phyloP scores from a whole-genome alignment of 768 basidiomycete species.

The Antrodiella citrinella region DNA sequence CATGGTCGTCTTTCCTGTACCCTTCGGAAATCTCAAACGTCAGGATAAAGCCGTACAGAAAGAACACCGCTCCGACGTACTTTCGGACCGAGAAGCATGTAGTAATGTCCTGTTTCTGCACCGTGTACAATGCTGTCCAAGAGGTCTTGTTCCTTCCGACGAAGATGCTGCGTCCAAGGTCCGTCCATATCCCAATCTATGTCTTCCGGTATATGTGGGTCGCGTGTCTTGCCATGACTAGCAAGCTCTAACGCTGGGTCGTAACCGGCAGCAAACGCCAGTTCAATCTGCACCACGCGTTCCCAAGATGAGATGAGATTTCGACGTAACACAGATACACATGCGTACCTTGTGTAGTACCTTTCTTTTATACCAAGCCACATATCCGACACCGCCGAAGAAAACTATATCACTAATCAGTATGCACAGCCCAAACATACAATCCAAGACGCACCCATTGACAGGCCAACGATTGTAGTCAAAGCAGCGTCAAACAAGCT shows the following conservation, averaged over 20 bases:
- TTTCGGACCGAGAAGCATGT: constrained; percentile 72
- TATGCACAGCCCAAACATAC: background rate
- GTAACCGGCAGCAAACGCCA: constrained; percentile 72
- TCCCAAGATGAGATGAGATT: constrained; percentile 3
- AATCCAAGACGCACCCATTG: constrained; percentile 37
- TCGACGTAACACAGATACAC: constrained; percentile 9
- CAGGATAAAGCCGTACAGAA: constrained; percentile 2
- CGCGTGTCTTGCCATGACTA: constrained; percentile 30
- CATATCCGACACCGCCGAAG: constrained; percentile 62
- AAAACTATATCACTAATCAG: constrained; percentile 53
- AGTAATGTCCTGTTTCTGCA: constrained; percentile 63
- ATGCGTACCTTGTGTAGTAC: constrained; percentile 76
- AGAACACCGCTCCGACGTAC: constrained; percentile 30
- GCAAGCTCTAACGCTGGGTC: constrained; percentile 77
- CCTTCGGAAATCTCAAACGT: constrained; percentile 29
- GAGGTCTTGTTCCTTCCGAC: constrained; percentile 64
- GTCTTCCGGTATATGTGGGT: constrained; percentile 20
- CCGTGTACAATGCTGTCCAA: constrained; percentile 79
- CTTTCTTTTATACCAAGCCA: constrained; percentile 75
- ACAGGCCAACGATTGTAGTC: constrained; percentile 54
- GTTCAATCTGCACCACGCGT: too few relatives aligned
- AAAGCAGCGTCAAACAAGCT: constrained; percentile 40
- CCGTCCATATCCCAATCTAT: constrained; percentile 29
- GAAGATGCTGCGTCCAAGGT: constrained; percentile 52
- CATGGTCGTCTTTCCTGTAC: constrained; percentile 81